Conservation (phyloP, 208 protist genomes). For the Leishmania mexicana region DNA sequence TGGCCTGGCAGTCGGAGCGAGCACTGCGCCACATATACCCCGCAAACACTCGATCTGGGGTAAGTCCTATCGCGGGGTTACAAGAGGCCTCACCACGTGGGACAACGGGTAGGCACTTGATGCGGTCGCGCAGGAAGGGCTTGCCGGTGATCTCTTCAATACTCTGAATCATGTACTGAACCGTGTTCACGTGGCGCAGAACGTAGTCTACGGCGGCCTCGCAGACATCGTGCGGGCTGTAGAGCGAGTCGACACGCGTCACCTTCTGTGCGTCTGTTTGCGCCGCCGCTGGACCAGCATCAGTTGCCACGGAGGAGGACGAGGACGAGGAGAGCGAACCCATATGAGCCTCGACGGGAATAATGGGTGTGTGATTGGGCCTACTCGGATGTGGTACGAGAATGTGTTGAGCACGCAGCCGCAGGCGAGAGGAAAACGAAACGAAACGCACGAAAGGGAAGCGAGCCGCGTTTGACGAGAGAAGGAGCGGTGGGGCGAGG, state of each 20-base stretch:
- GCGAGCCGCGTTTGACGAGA: neutral
- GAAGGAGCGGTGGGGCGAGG: neutral
- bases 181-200: conserved; percentile 73
- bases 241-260: conserved; percentile 3
- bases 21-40: conserved; percentile 83
- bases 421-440: neutral
- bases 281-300: neutral
- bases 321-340: neutral
- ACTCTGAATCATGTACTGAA: conserved; percentile 83
- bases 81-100: neutral
- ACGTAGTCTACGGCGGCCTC: conserved; percentile 75
- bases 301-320: neutral
- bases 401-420: neutral
- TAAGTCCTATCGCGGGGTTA: conserved; percentile 8
- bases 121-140: conserved; percentile 65
- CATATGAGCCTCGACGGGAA: neutral
- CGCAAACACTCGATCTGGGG: conserved; percentile 37
- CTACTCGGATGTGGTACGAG: neutral
- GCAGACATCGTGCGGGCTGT: conserved; percentile 59
- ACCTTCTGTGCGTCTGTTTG: neutral
- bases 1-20: conserved; percentile 57
- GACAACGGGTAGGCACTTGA: conserved; percentile 67
- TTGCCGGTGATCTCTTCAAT: conserved; percentile 68
- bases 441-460: conserved; percentile 9
- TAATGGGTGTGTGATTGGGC: neutral